Evolutionary conservation across 148 eudicot genomes (phyloP), one percentile per base, ranked within the genome.

Genomic region (Diospyros lotus): DNA sequence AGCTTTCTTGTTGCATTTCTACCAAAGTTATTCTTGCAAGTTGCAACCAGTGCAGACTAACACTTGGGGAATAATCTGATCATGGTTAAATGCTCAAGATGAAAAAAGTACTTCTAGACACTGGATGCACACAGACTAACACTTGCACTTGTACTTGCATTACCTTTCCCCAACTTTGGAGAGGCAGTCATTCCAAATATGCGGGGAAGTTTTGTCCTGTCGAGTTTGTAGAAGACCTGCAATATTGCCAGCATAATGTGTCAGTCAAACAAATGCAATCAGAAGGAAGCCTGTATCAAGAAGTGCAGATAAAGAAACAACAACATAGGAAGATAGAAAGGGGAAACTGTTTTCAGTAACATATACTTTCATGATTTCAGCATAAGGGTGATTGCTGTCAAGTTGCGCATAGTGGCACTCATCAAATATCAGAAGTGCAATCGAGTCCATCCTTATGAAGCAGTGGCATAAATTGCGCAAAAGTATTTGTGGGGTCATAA

Each of bases 161-260:
- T 87, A 95, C 99, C 97, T 93, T 92, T 96, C 69, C 98, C 98
- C 46, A 85, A 78, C 48, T 75, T 81, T 60, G 99, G 98, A 83
- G 99, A 96, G 46, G 99, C 99, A 63, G 99, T 96, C 99, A 96
- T 93, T 87, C 99, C 99, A 89, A 91, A 93, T 66, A 96, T 78
- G 75, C 99, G 99, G 38, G 99, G 99, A 78, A 80, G 81, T 76
- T 80, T 84, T 15, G 75, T 52, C 48, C 63, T 76, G 71, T 85
- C 78, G 18, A 45, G 14, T 76, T 87, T 84, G 80, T 96, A 96
- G 75, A 90, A 93, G 51, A 92, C 86, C 98, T 94, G 79, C 79
- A 92, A 17, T 17, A 61, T 64, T 43, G 44, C 50, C 67, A 75
- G 6, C 54, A 64, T 1, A 70, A 69, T 15, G 50, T 77, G 53